phyloP scores from a whole-genome alignment of 345 rosid species.

The Odontarrhena argentea region DNA sequence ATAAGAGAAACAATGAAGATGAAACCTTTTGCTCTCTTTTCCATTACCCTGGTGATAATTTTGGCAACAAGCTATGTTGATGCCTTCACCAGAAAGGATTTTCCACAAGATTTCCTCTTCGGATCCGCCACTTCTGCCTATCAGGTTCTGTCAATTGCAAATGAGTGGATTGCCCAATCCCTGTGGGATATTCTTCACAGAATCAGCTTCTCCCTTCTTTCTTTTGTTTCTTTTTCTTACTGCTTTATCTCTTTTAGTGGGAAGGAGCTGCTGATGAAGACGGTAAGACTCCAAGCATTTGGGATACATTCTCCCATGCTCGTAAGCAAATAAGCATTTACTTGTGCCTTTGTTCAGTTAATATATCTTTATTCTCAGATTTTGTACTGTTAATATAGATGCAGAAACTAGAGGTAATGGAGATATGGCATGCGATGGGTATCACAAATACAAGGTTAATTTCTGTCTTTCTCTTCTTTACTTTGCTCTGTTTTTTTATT shows the following conservation, averaged over 20 bases:
- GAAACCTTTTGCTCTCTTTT: background rate
- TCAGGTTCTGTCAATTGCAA: constrained; percentile 38
- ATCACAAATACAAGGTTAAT: constrained; percentile 57
- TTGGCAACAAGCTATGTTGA: constrained; percentile 7
- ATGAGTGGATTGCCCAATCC: too few species aligned
- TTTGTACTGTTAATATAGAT: background rate
- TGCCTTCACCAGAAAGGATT: constrained; percentile 45
- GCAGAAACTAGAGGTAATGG: constrained; percentile 41
- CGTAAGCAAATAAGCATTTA: constrained; percentile 29
- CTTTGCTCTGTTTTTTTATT: background rate
- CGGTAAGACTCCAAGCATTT: constrained; percentile 57
- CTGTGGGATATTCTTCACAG: too few species aligned
- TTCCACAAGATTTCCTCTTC: constrained; percentile 54
- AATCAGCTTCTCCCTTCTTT: background rate
- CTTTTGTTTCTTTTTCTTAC: background rate
- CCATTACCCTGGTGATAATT: background rate
- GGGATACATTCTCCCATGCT: constrained; percentile 51
- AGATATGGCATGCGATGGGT: constrained; percentile 33
- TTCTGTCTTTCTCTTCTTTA: background rate
- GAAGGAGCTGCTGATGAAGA: constrained; percentile 64
- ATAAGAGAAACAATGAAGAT: background rate
- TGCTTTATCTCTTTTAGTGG: background rate
- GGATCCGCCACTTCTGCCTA: constrained; percentile 57
- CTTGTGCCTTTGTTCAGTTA: background rate
- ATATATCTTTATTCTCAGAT: background rate